These are phyloP conservation scores for Aspergillus pseudoviridinutans DNA, from an alignment of 2,329 filamentous ascomycete species.

Conservation along the genomic window DNA sequence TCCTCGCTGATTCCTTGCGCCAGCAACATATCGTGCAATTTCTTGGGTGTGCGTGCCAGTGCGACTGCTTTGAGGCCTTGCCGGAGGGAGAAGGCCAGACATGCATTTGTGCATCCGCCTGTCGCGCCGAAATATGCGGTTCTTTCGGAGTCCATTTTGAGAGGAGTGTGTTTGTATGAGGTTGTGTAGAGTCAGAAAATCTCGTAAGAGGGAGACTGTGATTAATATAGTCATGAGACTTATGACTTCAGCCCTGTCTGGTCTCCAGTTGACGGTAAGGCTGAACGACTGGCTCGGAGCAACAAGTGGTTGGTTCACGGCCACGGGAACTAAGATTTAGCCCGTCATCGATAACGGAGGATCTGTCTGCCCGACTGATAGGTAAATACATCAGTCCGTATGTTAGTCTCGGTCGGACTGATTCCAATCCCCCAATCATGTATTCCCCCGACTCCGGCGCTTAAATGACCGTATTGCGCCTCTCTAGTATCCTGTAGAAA, in stretches of 20 bases:
- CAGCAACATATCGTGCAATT: not conserved
- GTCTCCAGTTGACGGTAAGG: no score
- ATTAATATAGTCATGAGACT: not conserved
- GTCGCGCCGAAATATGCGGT: not conserved
- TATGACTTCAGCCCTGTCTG: no score
- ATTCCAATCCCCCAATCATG: not conserved
- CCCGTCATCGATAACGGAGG: not conserved
- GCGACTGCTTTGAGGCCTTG: not conserved
- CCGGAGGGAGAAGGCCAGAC: not conserved
- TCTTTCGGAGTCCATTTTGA: not conserved
- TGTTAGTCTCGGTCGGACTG: not conserved
- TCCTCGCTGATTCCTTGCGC: not conserved
- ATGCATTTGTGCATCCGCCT: not conserved
- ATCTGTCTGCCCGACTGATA: not conserved
- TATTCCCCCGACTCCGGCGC: not conserved
- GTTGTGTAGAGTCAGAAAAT: not conserved
- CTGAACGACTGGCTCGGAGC: no score
- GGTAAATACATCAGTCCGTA: no score
- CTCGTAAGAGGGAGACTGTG: not conserved
- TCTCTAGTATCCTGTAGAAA: no score
- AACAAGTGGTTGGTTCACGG: no score
- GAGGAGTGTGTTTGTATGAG: not conserved
- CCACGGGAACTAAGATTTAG: no score
- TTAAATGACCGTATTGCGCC: no score
- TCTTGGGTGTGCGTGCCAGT: not conserved